Conservation (phyloP, 495 filamentous ascomycete species). For the Penicillium ochrochloron region DNA sequence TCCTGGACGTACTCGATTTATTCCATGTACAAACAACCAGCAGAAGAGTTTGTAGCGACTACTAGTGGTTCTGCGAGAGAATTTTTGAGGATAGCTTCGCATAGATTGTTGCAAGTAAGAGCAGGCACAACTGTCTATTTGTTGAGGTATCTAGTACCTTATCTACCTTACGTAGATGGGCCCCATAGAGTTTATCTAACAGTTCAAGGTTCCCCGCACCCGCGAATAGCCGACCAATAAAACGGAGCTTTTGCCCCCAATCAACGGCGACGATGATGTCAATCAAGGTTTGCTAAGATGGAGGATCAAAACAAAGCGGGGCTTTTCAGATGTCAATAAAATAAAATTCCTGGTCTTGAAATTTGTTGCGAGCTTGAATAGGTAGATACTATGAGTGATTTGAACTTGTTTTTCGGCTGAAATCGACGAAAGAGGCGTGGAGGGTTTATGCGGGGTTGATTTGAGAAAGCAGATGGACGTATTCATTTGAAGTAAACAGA, state of each 20-base stretch:
- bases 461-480: no score
- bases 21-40: no score
- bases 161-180: not conserved
- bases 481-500: not conserved
- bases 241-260: not conserved
- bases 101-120: no score
- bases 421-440: not conserved
- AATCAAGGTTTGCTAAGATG: not conserved
- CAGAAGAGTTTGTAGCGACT: no score
- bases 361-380: not conserved
- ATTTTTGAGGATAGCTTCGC: no score
- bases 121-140: not conserved
- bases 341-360: not conserved
- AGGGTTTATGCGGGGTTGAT: no score
- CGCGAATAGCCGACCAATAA: not conserved
- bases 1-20: no score
- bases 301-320: slow-evolving; percentile 4
- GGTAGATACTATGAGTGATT: not conserved
- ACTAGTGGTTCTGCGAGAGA: no score
- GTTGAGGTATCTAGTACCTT: not conserved
- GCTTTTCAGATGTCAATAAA: not conserved
- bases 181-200: not conserved
- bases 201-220: not conserved
- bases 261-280: slow-evolving; percentile 5
- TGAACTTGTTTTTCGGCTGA: not conserved